Percentiles rank a stretch among this genome's conserved stretches.
Evolutionary conservation across 352 stramenopile genomes (phyloP).

Genomic region (Globisporangium nunn): DNA sequence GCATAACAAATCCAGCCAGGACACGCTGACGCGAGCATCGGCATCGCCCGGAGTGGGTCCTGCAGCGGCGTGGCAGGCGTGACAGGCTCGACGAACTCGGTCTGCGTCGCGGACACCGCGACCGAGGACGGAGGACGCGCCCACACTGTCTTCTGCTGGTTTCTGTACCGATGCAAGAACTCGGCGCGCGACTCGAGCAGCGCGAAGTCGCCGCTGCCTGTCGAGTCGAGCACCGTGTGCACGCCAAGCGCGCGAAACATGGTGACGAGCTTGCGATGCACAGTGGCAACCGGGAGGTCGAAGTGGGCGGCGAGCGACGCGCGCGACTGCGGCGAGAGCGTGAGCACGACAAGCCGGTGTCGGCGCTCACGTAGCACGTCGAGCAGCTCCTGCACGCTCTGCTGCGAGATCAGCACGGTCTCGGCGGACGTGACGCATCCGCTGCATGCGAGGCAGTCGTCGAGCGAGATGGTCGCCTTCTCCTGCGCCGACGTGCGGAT

Average conservation of each 20-base stretch:
- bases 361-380: constrained; percentile 36
- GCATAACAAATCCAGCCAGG: constrained; percentile 97
- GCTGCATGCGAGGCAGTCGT: constrained; percentile 96
- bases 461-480: constrained; percentile 91
- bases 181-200: constrained; percentile 91
- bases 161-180: constrained; percentile 79
- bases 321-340: constrained; percentile 83
- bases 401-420: constrained; percentile 96
- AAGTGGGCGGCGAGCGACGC: constrained; percentile 86
- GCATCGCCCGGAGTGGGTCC: constrained; percentile 64
- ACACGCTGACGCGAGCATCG: constrained; percentile 94
- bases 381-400: constrained; percentile 89
- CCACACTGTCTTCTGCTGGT: constrained; percentile 71
- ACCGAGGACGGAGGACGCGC: constrained; percentile 59
- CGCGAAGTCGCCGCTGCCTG: constrained; percentile 86
- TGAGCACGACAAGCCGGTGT: constrained; percentile 73
- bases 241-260: constrained; percentile 81
- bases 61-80: constrained; percentile 47
- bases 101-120: constrained; percentile 56
- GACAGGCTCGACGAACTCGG: constrained; percentile 57
- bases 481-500: constrained; percentile 71
- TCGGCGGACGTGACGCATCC: constrained; percentile 97
- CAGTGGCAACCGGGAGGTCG: constrained; percentile 41
- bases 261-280: constrained; percentile 74
- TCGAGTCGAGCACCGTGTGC: constrained; percentile 90